These are phyloP conservation scores for Tephrocybe rancida DNA, from an alignment of 768 basidiomycete species.

Conservation along the genomic window DNA sequence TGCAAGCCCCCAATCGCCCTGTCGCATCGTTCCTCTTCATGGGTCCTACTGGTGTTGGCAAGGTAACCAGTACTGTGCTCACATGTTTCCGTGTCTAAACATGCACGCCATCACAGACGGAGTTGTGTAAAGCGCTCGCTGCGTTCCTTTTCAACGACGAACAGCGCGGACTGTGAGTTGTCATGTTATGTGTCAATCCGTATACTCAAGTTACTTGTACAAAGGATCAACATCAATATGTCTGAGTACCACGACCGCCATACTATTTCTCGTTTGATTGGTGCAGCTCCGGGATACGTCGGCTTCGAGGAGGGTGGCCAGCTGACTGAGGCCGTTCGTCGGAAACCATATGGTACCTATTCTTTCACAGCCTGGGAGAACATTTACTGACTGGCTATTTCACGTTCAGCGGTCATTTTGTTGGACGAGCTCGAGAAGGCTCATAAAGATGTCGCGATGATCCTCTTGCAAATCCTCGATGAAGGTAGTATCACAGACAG, in stretches of 20 bases:
- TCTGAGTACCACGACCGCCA: slow-evolving; percentile 96
- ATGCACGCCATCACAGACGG: slow-evolving; percentile 55
- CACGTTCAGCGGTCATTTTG: slow-evolving; percentile 67
- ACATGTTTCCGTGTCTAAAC: not conserved
- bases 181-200: not conserved
- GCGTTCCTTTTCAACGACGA: slow-evolving; percentile 91
- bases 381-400: not conserved
- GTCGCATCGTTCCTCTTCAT: slow-evolving; percentile 93
- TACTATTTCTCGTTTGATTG: slow-evolving; percentile 88
- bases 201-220: not conserved
- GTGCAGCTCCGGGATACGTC: slow-evolving; percentile 91
- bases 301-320: slow-evolving; percentile 91
- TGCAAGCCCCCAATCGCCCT: slow-evolving; percentile 87
- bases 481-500: slow-evolving; percentile 91
- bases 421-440: slow-evolving; percentile 94
- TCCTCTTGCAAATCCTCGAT: slow-evolving; percentile 88
- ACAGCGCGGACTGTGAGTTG: slow-evolving; percentile 74
- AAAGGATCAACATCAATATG: slow-evolving; percentile 95
- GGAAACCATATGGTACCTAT: slow-evolving; percentile 79
- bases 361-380: too few relatives aligned
- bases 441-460: slow-evolving; percentile 91
- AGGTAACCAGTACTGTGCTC: slow-evolving; percentile 41
- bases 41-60: slow-evolving; percentile 88
- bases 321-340: slow-evolving; percentile 88
- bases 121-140: slow-evolving; percentile 87